Conservation (phyloP, 192 early-diverging fungal genomes). For the Coemansia sp. region DNA sequence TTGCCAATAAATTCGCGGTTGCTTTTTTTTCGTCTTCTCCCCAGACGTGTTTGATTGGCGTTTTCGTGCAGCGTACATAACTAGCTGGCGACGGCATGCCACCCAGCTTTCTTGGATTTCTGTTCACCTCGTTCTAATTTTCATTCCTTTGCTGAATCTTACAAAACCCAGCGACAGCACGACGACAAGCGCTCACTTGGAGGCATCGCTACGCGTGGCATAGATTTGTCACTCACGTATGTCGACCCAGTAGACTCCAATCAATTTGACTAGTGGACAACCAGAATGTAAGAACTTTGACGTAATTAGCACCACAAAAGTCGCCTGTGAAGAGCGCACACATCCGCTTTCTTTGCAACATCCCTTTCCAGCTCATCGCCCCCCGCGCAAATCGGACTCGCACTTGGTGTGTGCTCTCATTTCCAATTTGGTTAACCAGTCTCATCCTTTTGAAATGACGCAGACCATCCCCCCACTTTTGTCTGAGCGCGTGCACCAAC, state of each 20-base stretch:
- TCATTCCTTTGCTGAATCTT: not conserved
- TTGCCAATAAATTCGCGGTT: not conserved
- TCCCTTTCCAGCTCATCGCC: not conserved
- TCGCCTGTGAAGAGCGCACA: not conserved
- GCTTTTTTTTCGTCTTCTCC: not conserved
- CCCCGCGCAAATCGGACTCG: not conserved
- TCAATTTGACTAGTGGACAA: not conserved
- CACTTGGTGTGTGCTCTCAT: not conserved
- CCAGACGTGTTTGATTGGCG: not conserved
- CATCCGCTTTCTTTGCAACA: conserved; percentile 4
- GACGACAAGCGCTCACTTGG: not conserved
- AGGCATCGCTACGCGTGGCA: not conserved
- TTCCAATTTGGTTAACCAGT: conserved; percentile 1
- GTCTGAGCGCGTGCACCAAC: conserved; percentile 5
- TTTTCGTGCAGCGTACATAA: conserved; percentile 1
- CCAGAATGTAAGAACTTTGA: not conserved
- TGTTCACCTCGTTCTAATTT: not conserved
- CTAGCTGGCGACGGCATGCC: not conserved
- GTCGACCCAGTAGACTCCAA: not conserved
- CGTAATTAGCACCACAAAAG: not conserved
- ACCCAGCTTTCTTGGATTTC: not conserved
- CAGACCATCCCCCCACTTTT: not conserved
- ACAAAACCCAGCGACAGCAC: not conserved
- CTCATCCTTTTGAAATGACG: not conserved
- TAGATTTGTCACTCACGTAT: not conserved